A percentile compares a stretch with the other conserved stretches of the same genome.
These are phyloP conservation scores for Russula brevipes DNA, from an alignment of 768 basidiomycete genomes.

Conservation along the genomic window DNA sequence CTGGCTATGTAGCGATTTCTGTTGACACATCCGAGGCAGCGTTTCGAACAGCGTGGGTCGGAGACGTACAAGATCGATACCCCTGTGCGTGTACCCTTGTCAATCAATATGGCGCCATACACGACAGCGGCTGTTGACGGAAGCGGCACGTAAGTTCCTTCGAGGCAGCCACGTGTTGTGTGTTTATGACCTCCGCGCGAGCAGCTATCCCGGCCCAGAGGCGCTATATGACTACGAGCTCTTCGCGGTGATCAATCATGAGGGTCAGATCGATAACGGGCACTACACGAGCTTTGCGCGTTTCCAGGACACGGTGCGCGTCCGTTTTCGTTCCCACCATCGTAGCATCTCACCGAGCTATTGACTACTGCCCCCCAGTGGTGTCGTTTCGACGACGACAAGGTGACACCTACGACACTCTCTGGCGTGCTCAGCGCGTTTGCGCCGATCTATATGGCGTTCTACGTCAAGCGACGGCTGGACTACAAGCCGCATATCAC, in stretches of 20 bases:
- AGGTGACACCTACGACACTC: conserved; percentile 69
- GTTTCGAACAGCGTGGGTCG: conserved; percentile 68
- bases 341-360: not conserved
- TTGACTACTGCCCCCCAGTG: conserved; percentile 45
- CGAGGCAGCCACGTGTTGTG: not conserved
- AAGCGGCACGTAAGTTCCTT: conserved; percentile 29
- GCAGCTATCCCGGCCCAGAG: conserved; percentile 51
- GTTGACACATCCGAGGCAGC: conserved; percentile 41
- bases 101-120: conserved; percentile 84
- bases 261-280: conserved; percentile 90
- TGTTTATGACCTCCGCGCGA: not conserved
- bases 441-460: conserved; percentile 89
- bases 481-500: conserved; percentile 61
- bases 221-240: conserved; percentile 85
- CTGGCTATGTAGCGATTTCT: not conserved
- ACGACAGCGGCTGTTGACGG: conserved; percentile 58
- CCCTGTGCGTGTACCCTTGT: conserved; percentile 74
- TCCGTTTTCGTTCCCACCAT: not conserved
- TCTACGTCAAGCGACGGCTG: conserved; percentile 86
- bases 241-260: conserved; percentile 90
- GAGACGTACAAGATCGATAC: conserved; percentile 82
- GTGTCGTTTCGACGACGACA: conserved; percentile 94
- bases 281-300: conserved; percentile 89
- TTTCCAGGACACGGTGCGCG: conserved; percentile 74
- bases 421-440: conserved; percentile 48